Base-by-base conservation (phyloP, 2,329 filamentous ascomycete species). In the Domatiomyces catenatus region DNA sequence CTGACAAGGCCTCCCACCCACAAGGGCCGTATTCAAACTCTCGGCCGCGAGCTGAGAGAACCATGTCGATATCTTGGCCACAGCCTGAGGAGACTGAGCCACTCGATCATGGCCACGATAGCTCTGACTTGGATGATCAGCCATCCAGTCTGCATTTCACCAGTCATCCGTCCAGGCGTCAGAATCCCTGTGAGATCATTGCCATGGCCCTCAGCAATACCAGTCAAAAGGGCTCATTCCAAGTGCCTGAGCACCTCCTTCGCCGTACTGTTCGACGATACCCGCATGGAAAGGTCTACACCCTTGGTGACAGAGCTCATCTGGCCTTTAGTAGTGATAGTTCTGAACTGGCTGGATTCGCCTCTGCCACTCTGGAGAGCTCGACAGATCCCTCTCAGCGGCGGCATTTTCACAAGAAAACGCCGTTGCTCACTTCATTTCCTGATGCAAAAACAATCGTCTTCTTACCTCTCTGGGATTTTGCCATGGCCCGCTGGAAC, bases 251-350 rank as follows among this genome's bases (percentile, higher is more conserved):
- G 47, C 61, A 54, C 4, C 65, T 72, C 12, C 60, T 76, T 1
- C 59, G 63, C 0, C 62, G 61, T 1, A 64, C 76, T 5, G 58
- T 75, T 1, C 65, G 65, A 10, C 62, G 67, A 1, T 71, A 76
- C 50, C 72, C 72, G 0, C 59, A 63, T 7, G 74, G 74, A 0
- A 68, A 68, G 47, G 64, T 74, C 81, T 66, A 78, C 80, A 61
- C 89, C 89, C 69, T 86, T 90, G 46, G 87, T 89, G 24, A 94
- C 76, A 65, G 95, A 94, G 52, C 74, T 79, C 55, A 95, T 73
- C 50, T 74, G 69, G 2, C 84, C 89, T 50, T 92, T 88, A 59
- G 84, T 79, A 59, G 89, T 80, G 39, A 96, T 75, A 62, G 58
- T 44, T 57, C 57, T n/a, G 61, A 59, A 5, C 17, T 59, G 8